A percentile compares a stretch with the other conserved stretches of the same genome.
Conservation (phyloP, 495 filamentous ascomycete genomes). For the Geopyxis carbonaria region DNA sequence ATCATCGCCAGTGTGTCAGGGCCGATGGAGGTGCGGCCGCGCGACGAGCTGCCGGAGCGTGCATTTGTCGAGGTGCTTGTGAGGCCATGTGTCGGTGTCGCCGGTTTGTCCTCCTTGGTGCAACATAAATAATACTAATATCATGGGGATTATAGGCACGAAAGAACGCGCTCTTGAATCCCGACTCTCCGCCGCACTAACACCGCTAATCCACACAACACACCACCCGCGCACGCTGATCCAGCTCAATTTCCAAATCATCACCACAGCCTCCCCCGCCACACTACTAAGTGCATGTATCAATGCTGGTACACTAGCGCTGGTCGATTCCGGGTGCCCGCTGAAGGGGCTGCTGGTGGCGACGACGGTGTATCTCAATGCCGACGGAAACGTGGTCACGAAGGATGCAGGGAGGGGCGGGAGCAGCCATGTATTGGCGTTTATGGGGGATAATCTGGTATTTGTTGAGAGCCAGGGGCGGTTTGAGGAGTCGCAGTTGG, state of each 20-base stretch:
- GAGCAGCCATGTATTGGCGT: constrained; percentile 5
- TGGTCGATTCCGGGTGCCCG: constrained; percentile 4
- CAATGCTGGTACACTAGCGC: constrained; percentile 18
- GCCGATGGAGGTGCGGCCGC: constrained; percentile 34
- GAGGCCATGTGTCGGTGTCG: constrained; percentile 66
- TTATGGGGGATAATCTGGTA: background rate
- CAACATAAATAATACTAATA: constrained; percentile 27
- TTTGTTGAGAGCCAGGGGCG: constrained; percentile 2
- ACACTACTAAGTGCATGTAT: constrained; percentile 21
- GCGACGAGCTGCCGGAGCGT: constrained; percentile 34
- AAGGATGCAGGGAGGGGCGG: constrained; percentile 1
- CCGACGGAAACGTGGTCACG: background rate
- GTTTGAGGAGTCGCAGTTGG: background rate
- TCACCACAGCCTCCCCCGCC: constrained; percentile 28
- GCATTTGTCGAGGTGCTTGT: constrained; percentile 80
- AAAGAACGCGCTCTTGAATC: constrained; percentile 58
- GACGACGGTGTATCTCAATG: background rate
- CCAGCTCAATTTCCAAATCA: constrained; percentile 48
- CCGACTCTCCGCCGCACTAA: constrained; percentile 46
- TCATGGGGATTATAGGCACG: constrained; percentile 42
- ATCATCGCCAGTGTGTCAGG: constrained; percentile 77
- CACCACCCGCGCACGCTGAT: constrained; percentile 52
- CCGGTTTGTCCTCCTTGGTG: constrained; percentile 39
- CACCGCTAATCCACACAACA: constrained; percentile 49
- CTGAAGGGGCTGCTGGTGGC: constrained; percentile 1